Percentiles rank a stretch among this genome's conserved stretches.
Conservation (phyloP, 371 early-diverging fungal species). For the Saksenaea vasiformis region DNA sequence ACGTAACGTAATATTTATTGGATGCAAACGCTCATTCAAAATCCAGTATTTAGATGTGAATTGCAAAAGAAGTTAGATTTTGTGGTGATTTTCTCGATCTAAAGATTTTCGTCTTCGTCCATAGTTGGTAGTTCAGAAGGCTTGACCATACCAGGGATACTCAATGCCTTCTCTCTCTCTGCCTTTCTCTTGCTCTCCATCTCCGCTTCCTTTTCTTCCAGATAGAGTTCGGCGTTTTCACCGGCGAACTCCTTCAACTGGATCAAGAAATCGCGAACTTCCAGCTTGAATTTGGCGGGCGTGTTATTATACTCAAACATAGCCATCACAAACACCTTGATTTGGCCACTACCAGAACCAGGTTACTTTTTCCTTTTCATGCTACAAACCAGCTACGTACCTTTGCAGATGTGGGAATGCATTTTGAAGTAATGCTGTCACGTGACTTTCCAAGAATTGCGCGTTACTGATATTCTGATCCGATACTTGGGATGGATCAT, state of each 20-base stretch:
- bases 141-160: conserved; percentile 96
- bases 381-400: conserved; percentile 34
- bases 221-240: conserved; percentile 87
- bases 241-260: conserved; percentile 94
- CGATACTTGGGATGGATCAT: conserved; percentile 66
- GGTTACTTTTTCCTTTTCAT: neutral
- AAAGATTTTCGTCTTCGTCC: conserved; percentile 65
- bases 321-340: conserved; percentile 85
- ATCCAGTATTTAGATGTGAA: conserved; percentile 4
- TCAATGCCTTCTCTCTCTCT: conserved; percentile 82
- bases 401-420: conserved; percentile 93
- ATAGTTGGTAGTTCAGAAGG: conserved; percentile 83
- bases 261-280: conserved; percentile 96
- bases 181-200: conserved; percentile 73
- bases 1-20: too few relatives aligned
- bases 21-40: too few relatives aligned
- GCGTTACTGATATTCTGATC: conserved; percentile 79
- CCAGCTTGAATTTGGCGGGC: conserved; percentile 81
- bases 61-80: conserved; percentile 6
- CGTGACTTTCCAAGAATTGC: conserved; percentile 78
- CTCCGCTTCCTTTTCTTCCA: conserved; percentile 94
- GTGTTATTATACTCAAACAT: conserved; percentile 83
- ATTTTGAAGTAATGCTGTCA: conserved; percentile 75
- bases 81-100: conserved; percentile 11
- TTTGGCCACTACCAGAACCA: conserved; percentile 65